Evolutionary conservation across 225 moss, liverwort and hornwort species (phyloP).

Genomic region (Ulota crispa): DNA sequence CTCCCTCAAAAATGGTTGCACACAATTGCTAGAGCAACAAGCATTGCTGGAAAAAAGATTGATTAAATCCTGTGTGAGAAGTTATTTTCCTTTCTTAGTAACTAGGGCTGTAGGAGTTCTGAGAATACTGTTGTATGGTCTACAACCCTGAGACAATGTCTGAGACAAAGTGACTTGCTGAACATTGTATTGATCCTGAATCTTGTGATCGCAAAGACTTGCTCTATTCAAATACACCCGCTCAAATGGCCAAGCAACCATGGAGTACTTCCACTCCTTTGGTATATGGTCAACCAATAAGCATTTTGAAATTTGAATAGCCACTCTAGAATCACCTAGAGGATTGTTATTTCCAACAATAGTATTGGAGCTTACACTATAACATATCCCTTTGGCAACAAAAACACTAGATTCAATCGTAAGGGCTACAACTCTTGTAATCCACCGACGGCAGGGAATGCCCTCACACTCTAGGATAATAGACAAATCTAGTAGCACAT

Average conservation of each 20-base stretch:
- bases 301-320: rapidly evolving
- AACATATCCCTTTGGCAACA: rapidly evolving
- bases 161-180: rapidly evolving
- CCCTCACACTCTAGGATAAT: neutral
- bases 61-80: too few relatives aligned
- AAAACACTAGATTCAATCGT: too few relatives aligned
- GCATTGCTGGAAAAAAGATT: neutral
- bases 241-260: too few relatives aligned
- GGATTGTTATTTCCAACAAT: rapidly evolving
- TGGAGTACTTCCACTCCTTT: too few relatives aligned
- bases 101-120: too few relatives aligned
- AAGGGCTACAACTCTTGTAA: rapidly evolving
- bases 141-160: neutral
- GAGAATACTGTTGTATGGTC: neutral
- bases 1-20: too few relatives aligned
- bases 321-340: rapidly evolving
- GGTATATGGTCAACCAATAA: rapidly evolving
- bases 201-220: neutral
- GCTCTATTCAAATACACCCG: neutral
- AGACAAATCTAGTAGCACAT: too few relatives aligned
- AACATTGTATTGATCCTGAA: rapidly evolving
- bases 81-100: neutral
- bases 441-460: neutral
- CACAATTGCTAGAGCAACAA: too few relatives aligned
- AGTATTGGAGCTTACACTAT: rapidly evolving